Conservation (phyloP, 306 rosid genomes). For the Ziziphus jujuba region DNA sequence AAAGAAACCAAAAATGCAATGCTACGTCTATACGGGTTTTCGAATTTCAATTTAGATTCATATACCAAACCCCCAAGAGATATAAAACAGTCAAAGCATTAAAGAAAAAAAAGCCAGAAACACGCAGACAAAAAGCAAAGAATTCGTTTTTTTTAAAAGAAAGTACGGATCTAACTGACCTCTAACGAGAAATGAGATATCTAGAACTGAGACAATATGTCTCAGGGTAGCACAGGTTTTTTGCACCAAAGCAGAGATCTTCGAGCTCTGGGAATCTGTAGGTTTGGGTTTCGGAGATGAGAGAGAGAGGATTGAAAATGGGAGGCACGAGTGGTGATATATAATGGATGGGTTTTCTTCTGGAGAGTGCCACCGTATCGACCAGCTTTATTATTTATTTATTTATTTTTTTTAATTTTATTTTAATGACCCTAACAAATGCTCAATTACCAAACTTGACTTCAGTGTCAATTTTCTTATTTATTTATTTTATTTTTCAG, state of each 20-base stretch:
- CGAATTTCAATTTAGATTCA: slow-evolving; percentile 22
- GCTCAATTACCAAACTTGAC: slow-evolving; percentile 1
- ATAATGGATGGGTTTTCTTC: slow-evolving; percentile 23
- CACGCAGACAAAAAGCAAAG: slow-evolving; percentile 1
- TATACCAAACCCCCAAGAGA: slow-evolving; percentile 19
- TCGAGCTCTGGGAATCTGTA: slow-evolving; percentile 29
- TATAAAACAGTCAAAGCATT: background rate
- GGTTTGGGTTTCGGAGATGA: slow-evolving; percentile 6
- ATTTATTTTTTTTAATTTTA: background rate
- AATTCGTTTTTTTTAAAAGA: background rate
- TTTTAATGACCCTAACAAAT: slow-evolving; percentile 16
- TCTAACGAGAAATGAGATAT: slow-evolving; percentile 10
- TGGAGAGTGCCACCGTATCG: slow-evolving; percentile 11
- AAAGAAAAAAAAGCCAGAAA: background rate
- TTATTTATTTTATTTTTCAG: background rate
- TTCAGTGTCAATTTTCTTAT: background rate
- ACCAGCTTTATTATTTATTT: background rate
- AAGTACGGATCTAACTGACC: slow-evolving; percentile 43
- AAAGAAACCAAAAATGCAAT: slow-evolving; percentile 11
- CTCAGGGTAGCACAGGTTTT: background rate
- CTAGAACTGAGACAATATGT: background rate
- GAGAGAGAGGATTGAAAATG: slow-evolving; percentile 7
- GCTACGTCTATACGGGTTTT: background rate
- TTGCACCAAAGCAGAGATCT: slow-evolving; percentile 16
- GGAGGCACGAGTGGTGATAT: slow-evolving; percentile 5